A percentile compares a stretch with the other conserved stretches of the same genome.
phyloP scores from a whole-genome alignment of 768 basidiomycete genomes.

The Podaxis sp. region DNA sequence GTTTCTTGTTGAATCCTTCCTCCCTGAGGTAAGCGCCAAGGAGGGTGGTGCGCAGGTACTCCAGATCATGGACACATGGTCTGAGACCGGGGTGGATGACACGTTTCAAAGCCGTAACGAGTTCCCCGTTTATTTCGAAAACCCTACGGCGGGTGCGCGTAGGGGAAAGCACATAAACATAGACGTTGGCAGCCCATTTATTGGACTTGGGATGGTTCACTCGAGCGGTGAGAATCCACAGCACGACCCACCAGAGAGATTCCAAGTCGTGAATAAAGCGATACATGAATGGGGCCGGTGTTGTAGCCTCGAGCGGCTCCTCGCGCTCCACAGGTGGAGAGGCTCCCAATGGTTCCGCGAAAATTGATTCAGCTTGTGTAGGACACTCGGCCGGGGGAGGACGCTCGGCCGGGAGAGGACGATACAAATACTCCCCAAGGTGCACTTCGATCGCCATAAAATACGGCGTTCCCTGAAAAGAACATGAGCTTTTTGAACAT shows the following conservation, averaged over 20 bases:
- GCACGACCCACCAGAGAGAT: background rate
- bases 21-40: too few relatives aligned
- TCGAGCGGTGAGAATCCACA: background rate
- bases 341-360: background rate
- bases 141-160: background rate
- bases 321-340: background rate
- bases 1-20: too few relatives aligned
- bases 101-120: too few relatives aligned
- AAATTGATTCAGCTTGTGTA: background rate
- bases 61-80: too few relatives aligned
- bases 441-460: slow-evolving; percentile 7
- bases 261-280: background rate
- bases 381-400: too few relatives aligned
- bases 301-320: background rate
- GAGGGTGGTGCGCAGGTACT: too few relatives aligned
- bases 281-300: background rate
- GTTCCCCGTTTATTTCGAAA: too few relatives aligned
- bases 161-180: background rate
- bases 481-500: too few relatives aligned
- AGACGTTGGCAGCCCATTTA: background rate
- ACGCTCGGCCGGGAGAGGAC: background rate
- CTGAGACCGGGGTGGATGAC: too few relatives aligned
- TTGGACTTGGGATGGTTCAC: background rate
- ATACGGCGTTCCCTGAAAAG: slow-evolving; percentile 4
- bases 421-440: background rate